Evolutionary conservation across 495 filamentous ascomycete species (phyloP).

Genomic region (Penicillium maclennaniae): DNA sequence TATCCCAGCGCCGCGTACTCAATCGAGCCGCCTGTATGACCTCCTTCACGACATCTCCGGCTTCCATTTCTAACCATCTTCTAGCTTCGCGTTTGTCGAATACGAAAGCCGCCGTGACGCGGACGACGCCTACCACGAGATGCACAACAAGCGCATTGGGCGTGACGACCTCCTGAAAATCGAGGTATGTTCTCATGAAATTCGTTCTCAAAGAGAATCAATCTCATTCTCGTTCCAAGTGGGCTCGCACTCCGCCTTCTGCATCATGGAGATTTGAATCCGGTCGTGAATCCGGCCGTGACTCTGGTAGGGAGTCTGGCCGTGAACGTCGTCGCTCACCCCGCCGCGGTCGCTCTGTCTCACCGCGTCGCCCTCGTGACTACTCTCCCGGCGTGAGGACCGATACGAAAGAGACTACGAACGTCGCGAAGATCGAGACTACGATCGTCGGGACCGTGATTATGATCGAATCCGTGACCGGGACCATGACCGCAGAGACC

Average conservation of each 20-base stretch:
- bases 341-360: conserved; percentile 68
- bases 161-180: conserved; percentile 97
- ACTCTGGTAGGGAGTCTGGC: conserved; percentile 40
- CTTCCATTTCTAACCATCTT: conserved; percentile 15
- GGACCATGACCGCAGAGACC: conserved; percentile 60
- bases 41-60: neutral
- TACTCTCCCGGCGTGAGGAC: conserved; percentile 88
- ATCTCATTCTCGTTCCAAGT: conserved; percentile 51
- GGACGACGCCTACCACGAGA: conserved; percentile 99
- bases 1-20: conserved; percentile 92
- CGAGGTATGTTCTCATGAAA: conserved; percentile 60
- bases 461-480: conserved; percentile 69
- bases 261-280: conserved; percentile 98
- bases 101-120: conserved; percentile 99
- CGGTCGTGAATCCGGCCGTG: conserved; percentile 69
- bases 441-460: conserved; percentile 61
- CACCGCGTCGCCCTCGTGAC: conserved; percentile 71
- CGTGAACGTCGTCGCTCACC: conserved; percentile 72
- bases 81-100: conserved; percentile 97
- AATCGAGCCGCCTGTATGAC: conserved; percentile 89
- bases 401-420: conserved; percentile 74
- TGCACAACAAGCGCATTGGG: conserved; percentile 99
- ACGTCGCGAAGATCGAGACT: conserved; percentile 62
- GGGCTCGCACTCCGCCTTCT: conserved; percentile 96
- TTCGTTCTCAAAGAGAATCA: neutral